A percentile compares a stretch with the other conserved stretches of the same genome.
phyloP scores from a whole-genome alignment of 306 rosid species.

The Gillenia trifoliata region DNA sequence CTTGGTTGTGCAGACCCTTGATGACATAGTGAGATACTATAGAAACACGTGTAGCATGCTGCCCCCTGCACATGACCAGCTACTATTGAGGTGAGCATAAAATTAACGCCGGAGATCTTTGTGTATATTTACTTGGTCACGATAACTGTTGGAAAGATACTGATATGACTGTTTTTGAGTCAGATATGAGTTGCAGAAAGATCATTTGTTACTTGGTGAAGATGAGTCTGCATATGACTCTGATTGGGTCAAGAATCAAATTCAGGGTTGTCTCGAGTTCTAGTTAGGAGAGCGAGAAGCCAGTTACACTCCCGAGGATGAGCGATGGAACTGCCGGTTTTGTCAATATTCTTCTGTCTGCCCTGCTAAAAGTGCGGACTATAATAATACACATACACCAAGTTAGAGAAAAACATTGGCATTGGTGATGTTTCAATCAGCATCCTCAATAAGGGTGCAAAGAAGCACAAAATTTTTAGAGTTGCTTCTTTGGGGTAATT shows the following conservation, averaged over 20 bases:
- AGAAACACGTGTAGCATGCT: conserved; percentile 49
- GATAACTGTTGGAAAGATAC: not conserved
- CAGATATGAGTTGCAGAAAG: conserved; percentile 82
- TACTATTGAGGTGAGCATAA: conserved; percentile 53
- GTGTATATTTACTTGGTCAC: not conserved
- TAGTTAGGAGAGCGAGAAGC: conserved; percentile 87
- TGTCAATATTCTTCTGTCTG: conserved; percentile 53
- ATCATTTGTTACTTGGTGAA: conserved; percentile 68
- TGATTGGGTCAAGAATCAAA: conserved; percentile 54
- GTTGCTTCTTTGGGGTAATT: conserved; percentile 7
- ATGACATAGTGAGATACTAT: conserved; percentile 52
- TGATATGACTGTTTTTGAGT: conserved; percentile 11
- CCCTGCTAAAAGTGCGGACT: conserved; percentile 28
- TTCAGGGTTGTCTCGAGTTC: conserved; percentile 49
- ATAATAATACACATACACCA: conserved; percentile 10
- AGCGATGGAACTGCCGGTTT: conserved; percentile 69
- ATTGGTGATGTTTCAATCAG: not conserved
- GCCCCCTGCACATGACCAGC: conserved; percentile 54
- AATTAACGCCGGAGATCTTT: not conserved
- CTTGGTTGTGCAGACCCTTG: conserved; percentile 56
- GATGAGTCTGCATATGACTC: conserved; percentile 53
- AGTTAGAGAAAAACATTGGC: not conserved
- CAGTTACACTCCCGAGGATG: conserved; percentile 53
- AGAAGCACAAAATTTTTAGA: conserved; percentile 15
- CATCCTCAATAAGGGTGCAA: no score